phyloP scores from a whole-genome alignment of 2,329 filamentous ascomycete species.

The Hypoxylon sp. region DNA sequence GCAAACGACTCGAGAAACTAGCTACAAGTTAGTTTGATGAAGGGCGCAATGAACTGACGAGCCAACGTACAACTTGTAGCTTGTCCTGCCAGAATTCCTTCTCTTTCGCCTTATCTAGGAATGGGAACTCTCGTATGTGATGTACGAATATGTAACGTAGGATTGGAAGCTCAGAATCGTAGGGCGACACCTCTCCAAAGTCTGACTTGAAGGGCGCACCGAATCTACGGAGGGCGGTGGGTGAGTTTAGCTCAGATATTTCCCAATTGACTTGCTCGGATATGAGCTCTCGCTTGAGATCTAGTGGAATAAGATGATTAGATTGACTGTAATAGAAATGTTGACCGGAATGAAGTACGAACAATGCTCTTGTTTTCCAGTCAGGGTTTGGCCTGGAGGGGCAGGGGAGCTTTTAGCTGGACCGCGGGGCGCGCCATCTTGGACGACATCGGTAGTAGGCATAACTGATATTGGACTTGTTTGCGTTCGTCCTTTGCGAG shows the following conservation, averaged over 20 bases:
- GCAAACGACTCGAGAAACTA: slow-evolving; percentile 98
- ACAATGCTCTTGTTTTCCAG: slow-evolving; percentile 99
- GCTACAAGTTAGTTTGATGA: slow-evolving; percentile 25
- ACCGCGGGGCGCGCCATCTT: slow-evolving; percentile 47
- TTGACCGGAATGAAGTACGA: slow-evolving; percentile 54
- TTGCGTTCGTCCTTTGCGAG: background rate
- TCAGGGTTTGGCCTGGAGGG: slow-evolving; percentile 71
- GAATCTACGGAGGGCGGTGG: slow-evolving; percentile 94
- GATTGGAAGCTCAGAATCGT: slow-evolving; percentile 94
- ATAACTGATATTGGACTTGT: slow-evolving; percentile 42
- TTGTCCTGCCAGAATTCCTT: slow-evolving; percentile 99
- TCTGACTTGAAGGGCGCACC: slow-evolving; percentile 96
- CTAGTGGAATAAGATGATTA: slow-evolving; percentile 62
- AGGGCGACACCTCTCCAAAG: slow-evolving; percentile 89
- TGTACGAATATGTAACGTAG: slow-evolving; percentile 97
- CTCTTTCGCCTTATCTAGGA: slow-evolving; percentile 95
- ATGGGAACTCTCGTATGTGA: slow-evolving; percentile 97
- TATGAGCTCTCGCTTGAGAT: slow-evolving; percentile 96
- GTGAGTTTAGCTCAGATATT: slow-evolving; percentile 92
- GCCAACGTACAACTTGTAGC: slow-evolving; percentile 83
- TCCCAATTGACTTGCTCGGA: slow-evolving; percentile 90
- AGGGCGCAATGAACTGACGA: background rate
- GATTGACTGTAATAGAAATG: slow-evolving; percentile 1
- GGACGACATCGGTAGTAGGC: slow-evolving; percentile 44
- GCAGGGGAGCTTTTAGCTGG: slow-evolving; percentile 43